Percentiles rank a stretch among this genome's conserved stretches.
Conservation (phyloP, 140 eudicot species). For the Bidens hawaiensis region DNA sequence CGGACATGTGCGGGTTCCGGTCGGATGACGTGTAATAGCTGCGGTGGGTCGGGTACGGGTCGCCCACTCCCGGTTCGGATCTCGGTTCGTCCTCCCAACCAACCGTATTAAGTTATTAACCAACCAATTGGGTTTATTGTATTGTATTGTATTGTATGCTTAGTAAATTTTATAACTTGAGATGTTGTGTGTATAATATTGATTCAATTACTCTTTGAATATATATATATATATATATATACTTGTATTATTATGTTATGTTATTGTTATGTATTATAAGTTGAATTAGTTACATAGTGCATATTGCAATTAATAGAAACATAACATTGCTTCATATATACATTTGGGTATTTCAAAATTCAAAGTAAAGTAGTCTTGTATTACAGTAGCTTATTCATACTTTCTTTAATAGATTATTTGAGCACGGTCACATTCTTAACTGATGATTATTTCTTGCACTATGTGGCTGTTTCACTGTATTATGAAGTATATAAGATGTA, state of each 20-base stretch:
- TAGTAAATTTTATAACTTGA: neutral
- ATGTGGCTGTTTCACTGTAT: neutral
- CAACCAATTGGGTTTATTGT: neutral
- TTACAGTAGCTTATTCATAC: neutral
- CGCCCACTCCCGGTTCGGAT: constrained; percentile 78
- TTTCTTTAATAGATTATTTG: neutral
- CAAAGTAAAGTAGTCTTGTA: neutral
- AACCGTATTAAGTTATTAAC: constrained; percentile 30
- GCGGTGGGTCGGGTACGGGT: constrained; percentile 95
- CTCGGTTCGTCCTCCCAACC: constrained; percentile 58
- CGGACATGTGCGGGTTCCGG: constrained; percentile 89
- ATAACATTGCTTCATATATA: neutral
- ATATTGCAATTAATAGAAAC: too few relatives aligned
- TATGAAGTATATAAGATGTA: neutral
- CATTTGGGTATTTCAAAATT: too few relatives aligned
- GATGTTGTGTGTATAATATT: too few relatives aligned
- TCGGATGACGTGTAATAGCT: constrained; percentile 81
- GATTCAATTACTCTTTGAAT: constrained; percentile 6
- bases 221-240: too few relatives aligned
- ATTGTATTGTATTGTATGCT: neutral
- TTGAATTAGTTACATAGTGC: too few relatives aligned
- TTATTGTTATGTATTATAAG: neutral
- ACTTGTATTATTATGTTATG: too few relatives aligned
- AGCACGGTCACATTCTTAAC: neutral
- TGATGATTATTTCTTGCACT: neutral